Base-by-base conservation (phyloP, 768 basidiomycete species). In the Agrocybe praecox region DNA sequence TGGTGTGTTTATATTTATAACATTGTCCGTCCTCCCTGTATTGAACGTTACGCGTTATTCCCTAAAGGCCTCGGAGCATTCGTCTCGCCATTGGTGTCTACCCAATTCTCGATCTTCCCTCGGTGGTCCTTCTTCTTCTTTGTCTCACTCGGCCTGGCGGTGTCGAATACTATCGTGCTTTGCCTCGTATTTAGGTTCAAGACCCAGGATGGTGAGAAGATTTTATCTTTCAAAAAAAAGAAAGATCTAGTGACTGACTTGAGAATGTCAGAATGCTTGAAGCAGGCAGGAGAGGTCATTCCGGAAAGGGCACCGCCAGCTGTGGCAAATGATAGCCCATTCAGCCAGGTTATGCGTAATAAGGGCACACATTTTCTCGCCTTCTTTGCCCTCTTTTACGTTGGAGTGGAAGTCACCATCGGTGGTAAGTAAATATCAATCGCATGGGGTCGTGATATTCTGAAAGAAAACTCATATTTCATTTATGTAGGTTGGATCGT, bases 91-190 rank as follows among this genome's bases (percentile, higher is more conserved):
- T 78, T 96, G 18, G 84, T 88, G 0, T 81, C 93, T 0, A 96
- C 94, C 0, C 89, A 93, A 57, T 95, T 96, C 59, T 77, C 90
- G 1, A 82, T 84, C 51, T 64, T 83, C 19, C 68, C 60, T 0
- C 78, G 73, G 26, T 94, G 92, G 93, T 89, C 86, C 0, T 88
- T 89, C 68, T 88, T 94, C 66, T 95, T 87, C 63, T 76, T 94
- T 10, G 73, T 74, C 0, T 91, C 90, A 0, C 69, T 94, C 0
- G 87, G 84, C 0, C 59, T 95, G 17, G 84, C 89, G 0, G 54
- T 84, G 14, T 58, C 74, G 42, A 92, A 90, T 59, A 75, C 80
- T 0, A 36, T 79, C 67, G 1, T 67, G 73, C 71, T 94, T 5
- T 59, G 79, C 2, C 51, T 63, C 2, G 81, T 90, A 2, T 94